A percentile compares a stretch with the other conserved stretches of the same genome.
These are phyloP conservation scores for Kandelia obovata DNA, from an alignment of 345 rosid genomes.

Conservation along the genomic window DNA sequence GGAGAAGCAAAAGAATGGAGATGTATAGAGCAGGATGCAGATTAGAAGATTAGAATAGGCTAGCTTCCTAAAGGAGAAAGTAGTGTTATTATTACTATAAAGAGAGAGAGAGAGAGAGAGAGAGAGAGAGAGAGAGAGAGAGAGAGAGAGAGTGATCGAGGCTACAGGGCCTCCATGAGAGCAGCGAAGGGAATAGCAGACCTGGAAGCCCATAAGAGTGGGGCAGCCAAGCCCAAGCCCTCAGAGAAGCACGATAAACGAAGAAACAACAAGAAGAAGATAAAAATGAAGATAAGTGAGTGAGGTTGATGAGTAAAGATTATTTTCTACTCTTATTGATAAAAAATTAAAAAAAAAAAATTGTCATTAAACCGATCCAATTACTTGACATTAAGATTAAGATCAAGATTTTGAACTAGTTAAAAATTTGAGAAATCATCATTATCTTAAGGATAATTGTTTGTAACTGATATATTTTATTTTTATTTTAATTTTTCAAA, in stretches of 20 bases:
- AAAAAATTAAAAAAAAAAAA: too few relatives aligned
- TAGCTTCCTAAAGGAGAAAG: constrained; percentile 41
- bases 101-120: constrained; percentile 48
- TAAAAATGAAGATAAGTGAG: too few relatives aligned
- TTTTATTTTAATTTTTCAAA: too few relatives aligned
- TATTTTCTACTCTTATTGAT: too few relatives aligned
- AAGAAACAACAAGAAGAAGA: constrained; percentile 13
- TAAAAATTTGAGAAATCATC: too few relatives aligned
- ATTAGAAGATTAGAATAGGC: constrained; percentile 33
- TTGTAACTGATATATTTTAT: too few relatives aligned
- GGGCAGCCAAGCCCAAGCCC: constrained; percentile 33
- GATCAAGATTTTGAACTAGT: too few relatives aligned
- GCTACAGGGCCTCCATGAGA: constrained; percentile 51
- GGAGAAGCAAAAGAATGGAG: constrained; percentile 75
- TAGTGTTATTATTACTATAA: constrained; percentile 34
- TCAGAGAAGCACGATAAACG: constrained; percentile 47
- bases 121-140: constrained; percentile 55
- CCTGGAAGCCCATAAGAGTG: constrained; percentile 52
- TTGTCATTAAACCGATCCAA: too few relatives aligned
- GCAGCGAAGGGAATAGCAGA: constrained; percentile 58
- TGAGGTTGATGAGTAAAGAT: too few relatives aligned
- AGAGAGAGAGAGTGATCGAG: constrained; percentile 52
- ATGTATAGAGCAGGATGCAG: constrained; percentile 76
- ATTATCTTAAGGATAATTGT: too few relatives aligned
- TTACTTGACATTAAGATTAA: too few relatives aligned